Base-by-base conservation (phyloP, 371 early-diverging fungal genomes). In the Rhizomucor pusillus region DNA sequence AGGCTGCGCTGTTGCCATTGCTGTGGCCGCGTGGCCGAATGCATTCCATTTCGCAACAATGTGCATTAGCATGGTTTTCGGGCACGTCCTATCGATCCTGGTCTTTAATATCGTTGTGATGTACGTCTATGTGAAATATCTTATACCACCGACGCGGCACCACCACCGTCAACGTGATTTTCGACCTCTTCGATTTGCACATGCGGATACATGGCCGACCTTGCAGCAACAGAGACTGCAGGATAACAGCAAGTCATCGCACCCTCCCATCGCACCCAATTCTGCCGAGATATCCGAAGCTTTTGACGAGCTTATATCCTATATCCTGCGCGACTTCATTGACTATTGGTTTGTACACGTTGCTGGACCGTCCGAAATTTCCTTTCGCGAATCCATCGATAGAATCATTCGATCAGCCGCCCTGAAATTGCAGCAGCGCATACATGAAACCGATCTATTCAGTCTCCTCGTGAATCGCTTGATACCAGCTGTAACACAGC, bases 401-500 rank as follows among this genome's bases (percentile, higher is more conserved):
- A 62, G 61, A 33, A 57, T 79, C 37, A 60, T 84, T 24, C 75
- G 79, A 35, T 60, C 69, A 18, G 75, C 77, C 1, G 63, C 66
- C 11, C 33, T 63, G 7, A 44, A 63, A 1, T 45, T 81, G 47
- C 62, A 66, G 34, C 48, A 56, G n/a, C 73, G 84, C 6, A 56
- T 80, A 34, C 52, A 71, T 47, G 59, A 75, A 16, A 63, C 87
- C 19, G 92, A 92, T 56, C 56, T 83, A 18, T 65, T 82, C 0
- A 67, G 76, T 16, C 54, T 91, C 13, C 50, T 87, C 0, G 71
- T 89, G 12, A 75, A 75, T 20, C 75, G 79, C 29, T 56, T 89
- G 18, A 60, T 90, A 19, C 90, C 92, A 18, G 65, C 77, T 14
- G 64, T 90, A 23, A 89, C 90, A 0, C 57, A 68, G 1, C 94